Conservation (phyloP, 805 yeast genomes). For the Starmera quercuum region DNA sequence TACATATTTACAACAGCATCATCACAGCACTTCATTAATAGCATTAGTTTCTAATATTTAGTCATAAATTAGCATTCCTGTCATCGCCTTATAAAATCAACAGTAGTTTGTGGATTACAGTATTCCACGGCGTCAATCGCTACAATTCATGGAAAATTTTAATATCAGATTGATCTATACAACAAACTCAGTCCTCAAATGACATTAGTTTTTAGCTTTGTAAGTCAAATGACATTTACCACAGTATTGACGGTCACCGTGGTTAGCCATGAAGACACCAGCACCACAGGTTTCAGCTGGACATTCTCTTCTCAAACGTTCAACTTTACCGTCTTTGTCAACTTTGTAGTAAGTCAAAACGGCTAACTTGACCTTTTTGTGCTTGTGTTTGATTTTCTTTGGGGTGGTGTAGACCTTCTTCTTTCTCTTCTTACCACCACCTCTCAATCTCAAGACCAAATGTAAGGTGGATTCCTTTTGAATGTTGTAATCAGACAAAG, state of each 20-base stretch:
- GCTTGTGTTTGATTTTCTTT: constrained; percentile 99
- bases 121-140: no score
- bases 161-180: no score
- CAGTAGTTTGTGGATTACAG: no score
- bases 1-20: no score
- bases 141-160: no score
- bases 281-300: constrained; percentile 91
- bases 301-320: constrained; percentile 98
- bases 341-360: constrained; percentile 99
- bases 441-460: constrained; percentile 95
- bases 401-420: constrained; percentile 99
- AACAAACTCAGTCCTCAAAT: no score
- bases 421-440: constrained; percentile 99
- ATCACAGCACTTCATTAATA: no score
- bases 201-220: constrained; percentile 39
- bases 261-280: constrained; percentile 99
- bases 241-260: constrained; percentile 98
- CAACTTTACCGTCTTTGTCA: constrained; percentile 96
- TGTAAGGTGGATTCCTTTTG: constrained; percentile 96
- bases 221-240: constrained; percentile 98
- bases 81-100: no score
- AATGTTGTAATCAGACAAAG: constrained; percentile 95
- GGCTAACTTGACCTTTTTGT: constrained; percentile 98
- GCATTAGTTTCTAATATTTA: no score
- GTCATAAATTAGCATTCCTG: no score